Percentiles rank a stretch among this genome's conserved stretches.
Conservation (phyloP, 75 land plant genomes). For the Ceratopteris richardii region DNA sequence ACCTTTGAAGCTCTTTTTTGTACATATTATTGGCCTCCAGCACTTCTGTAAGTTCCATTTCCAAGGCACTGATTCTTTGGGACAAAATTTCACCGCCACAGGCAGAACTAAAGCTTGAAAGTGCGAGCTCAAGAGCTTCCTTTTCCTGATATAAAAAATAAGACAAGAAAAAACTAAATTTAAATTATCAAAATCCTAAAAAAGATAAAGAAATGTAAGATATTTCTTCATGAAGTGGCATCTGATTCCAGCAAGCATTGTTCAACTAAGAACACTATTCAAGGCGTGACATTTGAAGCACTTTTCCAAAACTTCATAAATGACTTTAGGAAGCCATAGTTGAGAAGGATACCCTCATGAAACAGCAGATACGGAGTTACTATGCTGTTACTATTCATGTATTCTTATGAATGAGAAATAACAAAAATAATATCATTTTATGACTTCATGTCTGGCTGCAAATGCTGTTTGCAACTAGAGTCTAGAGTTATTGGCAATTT, state of each 20-base stretch:
- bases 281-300: too few species aligned
- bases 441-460: too few species aligned
- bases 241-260: background rate
- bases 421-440: too few species aligned
- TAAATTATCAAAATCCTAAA: background rate
- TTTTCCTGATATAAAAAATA: constrained; percentile 12
- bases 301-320: too few species aligned
- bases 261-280: too few species aligned
- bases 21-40: constrained; percentile 55
- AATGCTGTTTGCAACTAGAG: too few species aligned
- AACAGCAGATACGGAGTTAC: too few species aligned
- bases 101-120: constrained; percentile 4
- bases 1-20: constrained; percentile 52
- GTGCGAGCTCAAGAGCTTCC: background rate
- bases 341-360: too few species aligned
- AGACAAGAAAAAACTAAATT: background rate
- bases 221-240: background rate
- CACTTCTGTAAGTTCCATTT: constrained; percentile 60
- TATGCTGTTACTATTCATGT: too few species aligned
- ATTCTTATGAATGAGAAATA: too few species aligned
- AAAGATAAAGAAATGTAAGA: background rate
- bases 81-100: constrained; percentile 6
- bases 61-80: constrained; percentile 38
- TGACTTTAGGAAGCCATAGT: too few species aligned
- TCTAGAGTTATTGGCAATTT: too few species aligned